These are phyloP conservation scores for Curvularia verruculosa DNA, from an alignment of 2,329 filamentous ascomycete genomes.

Conservation along the genomic window DNA sequence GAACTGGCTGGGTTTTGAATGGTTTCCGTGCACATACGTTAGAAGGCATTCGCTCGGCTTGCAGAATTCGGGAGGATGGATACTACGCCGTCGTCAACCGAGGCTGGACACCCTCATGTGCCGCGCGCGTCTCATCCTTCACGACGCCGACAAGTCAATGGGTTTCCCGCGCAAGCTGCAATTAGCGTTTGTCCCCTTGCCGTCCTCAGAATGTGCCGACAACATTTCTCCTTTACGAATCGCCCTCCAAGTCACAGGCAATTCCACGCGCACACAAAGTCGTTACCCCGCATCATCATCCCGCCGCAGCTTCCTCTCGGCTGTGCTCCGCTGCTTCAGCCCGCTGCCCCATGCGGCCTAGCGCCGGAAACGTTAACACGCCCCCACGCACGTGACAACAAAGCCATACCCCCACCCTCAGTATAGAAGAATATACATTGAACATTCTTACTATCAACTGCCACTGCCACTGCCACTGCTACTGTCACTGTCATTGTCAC, in stretches of 20 bases:
- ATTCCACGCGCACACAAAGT: constrained; percentile 4
- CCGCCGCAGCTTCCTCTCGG: constrained; percentile 13
- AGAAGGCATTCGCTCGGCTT: constrained; percentile 33
- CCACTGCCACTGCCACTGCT: not conserved
- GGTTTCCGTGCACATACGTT: constrained; percentile 26
- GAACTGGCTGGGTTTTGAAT: constrained; percentile 27
- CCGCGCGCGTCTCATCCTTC: constrained; percentile 1
- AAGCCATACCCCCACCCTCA: no score
- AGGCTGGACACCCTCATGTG: constrained; percentile 26
- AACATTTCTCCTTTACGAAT: not conserved
- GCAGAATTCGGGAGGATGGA: constrained; percentile 31
- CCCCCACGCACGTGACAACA: not conserved
- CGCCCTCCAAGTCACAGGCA: not conserved
- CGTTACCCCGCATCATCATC: constrained; percentile 20
- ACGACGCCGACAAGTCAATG: not conserved
- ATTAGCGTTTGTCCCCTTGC: not conserved
- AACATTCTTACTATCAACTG: constrained; percentile 15
- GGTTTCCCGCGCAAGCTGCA: not conserved
- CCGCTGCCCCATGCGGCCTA: not conserved
- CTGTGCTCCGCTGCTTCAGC: constrained; percentile 2
- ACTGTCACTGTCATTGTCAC: not conserved
- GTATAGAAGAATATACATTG: constrained; percentile 8
- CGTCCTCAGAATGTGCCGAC: not conserved
- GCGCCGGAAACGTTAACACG: not conserved
- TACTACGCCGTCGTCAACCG: constrained; percentile 41